Conservation (phyloP, 305 asterid genomes). For the Petunia hybrid region DNA sequence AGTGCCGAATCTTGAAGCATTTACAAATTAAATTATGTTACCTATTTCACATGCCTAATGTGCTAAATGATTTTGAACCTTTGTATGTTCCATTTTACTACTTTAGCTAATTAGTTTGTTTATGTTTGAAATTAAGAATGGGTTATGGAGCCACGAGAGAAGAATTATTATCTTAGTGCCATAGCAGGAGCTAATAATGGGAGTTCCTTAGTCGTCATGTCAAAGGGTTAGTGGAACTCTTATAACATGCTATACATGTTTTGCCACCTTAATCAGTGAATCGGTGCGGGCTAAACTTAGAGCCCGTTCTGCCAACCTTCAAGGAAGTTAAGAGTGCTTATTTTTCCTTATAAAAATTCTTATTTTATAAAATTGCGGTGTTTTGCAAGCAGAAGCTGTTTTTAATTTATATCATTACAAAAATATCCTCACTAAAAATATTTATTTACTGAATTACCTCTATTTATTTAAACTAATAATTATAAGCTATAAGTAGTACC, state of each 20-base stretch:
- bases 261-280: constrained; percentile 4
- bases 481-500: no score
- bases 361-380: no score
- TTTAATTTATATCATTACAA: no score
- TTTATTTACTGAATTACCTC: no score
- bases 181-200: constrained; percentile 35
- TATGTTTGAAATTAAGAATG: constrained; percentile 31
- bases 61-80: neutral
- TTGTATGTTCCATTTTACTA: constrained; percentile 25
- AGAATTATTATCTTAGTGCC: constrained; percentile 35
- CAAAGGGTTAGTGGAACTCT: constrained; percentile 28
- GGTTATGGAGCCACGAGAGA: constrained; percentile 36
- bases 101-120: constrained; percentile 11
- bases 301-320: no score
- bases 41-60: neutral
- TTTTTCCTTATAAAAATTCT: no score
- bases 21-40: constrained; percentile 18
- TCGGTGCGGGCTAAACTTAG: neutral
- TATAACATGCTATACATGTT: constrained; percentile 7
- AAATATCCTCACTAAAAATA: no score
- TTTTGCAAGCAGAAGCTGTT: no score
- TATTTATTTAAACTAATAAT: no score
- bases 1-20: constrained; percentile 11
- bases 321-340: no score
- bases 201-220: constrained; percentile 34